Evolutionary conservation across 169 alveolate genomes (phyloP).

Genomic region (Plasmodium coatneyi): DNA sequence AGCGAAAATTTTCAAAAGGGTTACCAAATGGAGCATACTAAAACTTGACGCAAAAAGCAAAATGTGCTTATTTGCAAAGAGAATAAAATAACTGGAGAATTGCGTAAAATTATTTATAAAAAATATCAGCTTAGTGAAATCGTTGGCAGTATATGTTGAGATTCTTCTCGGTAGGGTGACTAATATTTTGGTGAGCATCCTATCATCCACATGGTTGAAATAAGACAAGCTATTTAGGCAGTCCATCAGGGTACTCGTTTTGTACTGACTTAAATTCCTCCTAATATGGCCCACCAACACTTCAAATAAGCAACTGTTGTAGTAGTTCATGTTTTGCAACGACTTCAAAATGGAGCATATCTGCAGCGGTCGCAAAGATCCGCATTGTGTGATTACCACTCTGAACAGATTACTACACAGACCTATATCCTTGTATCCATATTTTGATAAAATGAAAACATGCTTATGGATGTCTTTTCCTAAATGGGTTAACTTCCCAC

Average conservation of each 20-base stretch:
- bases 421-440: constrained; percentile 32
- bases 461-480: constrained; percentile 32
- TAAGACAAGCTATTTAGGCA: constrained; percentile 45
- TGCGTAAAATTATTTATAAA: constrained; percentile 35
- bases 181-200: constrained; percentile 32
- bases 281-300: constrained; percentile 10
- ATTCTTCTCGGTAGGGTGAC: constrained; percentile 44
- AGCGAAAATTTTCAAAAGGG: constrained; percentile 28
- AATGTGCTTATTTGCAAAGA: constrained; percentile 45
- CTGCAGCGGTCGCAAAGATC: constrained; percentile 27
- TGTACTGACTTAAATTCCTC: constrained; percentile 63
- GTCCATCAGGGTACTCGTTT: constrained; percentile 29
- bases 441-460: constrained; percentile 39
- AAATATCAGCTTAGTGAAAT: constrained; percentile 38
- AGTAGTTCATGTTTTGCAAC: constrained; percentile 33
- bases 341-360: constrained; percentile 60
- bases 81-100: constrained; percentile 28
- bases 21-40: constrained; percentile 24
- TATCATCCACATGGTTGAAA: constrained; percentile 36
- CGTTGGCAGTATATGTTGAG: constrained; percentile 39
- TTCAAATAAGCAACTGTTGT: constrained; percentile 34
- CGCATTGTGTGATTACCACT: constrained; percentile 6
- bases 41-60: constrained; percentile 28
- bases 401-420: constrained; percentile 20
- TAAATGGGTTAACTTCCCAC: background rate